Evolutionary conservation across 2,329 filamentous ascomycete species (phyloP).

Genomic region (Xylaria sp.): DNA sequence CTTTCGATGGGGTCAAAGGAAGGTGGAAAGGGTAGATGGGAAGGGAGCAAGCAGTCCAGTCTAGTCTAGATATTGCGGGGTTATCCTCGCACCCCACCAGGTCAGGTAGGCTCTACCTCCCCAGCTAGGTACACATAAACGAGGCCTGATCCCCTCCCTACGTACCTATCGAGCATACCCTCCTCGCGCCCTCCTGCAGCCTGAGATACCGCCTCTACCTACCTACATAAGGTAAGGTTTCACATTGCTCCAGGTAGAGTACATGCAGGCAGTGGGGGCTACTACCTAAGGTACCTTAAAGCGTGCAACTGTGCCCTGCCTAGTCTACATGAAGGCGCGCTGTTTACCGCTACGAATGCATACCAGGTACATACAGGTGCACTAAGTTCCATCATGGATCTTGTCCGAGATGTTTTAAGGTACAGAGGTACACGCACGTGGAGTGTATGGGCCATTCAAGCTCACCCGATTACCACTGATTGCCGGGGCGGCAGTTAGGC

Average conservation of each 20-base stretch:
- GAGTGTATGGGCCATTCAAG: slow-evolving; percentile 16
- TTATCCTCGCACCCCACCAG: slow-evolving; percentile 30
- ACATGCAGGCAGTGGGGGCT: neutral
- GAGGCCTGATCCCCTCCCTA: slow-evolving; percentile 5
- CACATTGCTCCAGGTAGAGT: slow-evolving; percentile 8
- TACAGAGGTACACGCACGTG: slow-evolving; percentile 19
- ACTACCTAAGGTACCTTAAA: slow-evolving; percentile 2
- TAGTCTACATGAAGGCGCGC: slow-evolving; percentile 3
- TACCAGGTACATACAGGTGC: slow-evolving; percentile 1
- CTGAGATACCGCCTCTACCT: slow-evolving; percentile 2
- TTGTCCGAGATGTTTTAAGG: slow-evolving; percentile 10
- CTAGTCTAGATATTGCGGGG: slow-evolving; percentile 33
- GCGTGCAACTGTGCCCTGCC: neutral
- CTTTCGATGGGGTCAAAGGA: slow-evolving; percentile 21
- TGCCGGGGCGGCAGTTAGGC: slow-evolving; percentile 14
- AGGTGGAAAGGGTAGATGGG: slow-evolving; percentile 14
- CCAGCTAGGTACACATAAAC: neutral
- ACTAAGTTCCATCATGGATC: neutral
- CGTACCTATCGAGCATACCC: neutral
- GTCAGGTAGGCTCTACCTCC: neutral
- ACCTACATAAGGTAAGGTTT: neutral
- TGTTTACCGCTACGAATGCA: slow-evolving; percentile 7
- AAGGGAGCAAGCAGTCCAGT: neutral
- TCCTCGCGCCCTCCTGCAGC: slow-evolving; percentile 6
- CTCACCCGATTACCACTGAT: slow-evolving; percentile 19